Base-by-base conservation (phyloP, 2,329 filamentous ascomycete species). In the Drechslerella coelobrocha region DNA sequence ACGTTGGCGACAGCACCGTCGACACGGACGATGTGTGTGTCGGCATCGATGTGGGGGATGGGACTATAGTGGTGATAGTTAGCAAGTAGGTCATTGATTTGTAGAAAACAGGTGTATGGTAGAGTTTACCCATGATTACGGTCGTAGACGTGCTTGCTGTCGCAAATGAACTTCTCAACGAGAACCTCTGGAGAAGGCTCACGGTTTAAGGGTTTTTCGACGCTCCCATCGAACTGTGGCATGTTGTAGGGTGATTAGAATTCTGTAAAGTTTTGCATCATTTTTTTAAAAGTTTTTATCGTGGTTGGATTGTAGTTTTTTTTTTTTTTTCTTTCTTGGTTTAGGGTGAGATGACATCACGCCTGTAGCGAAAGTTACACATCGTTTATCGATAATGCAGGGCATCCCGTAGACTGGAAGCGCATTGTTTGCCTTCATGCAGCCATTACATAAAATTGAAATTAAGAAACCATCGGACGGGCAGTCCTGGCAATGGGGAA, bases 151-250 rank as follows among this genome's bases (percentile, higher is more conserved):
- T 79, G 79, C 34, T 77, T 75, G 56, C 77, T 66, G 54, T 73
- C 78, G 19, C 82, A 83, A 48, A 86, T 79, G 76, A 85, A 86
- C 52, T 80, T 83, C 27, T 79, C 78, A 23, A 83, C 77, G 31
- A 84, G 76, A 41, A 81, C 77, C 57, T 79, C 75, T 12, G 81
- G 69, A 27, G 80, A 77, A 2, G 82, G 82, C 75, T 83, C 82
- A 54, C 81, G 78, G 72, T 83, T 83, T 47, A 83, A 77, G 52
- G 82, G 82, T 53, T 82, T 73, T 61, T 81, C 78, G 57, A 80
- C 80, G 10, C 78, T 77, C 55, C 81, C 80, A 55, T 81, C 79
- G 52, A 75, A 61, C 72, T 76, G 55, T 72, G 39, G 19, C 54
- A 57, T 71, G 50, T 51, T 50, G 43, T 17, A 17, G 50, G 21